Evolutionary conservation across 2,329 filamentous ascomycete species (phyloP).

Genomic region (Aspergillus neotritici): DNA sequence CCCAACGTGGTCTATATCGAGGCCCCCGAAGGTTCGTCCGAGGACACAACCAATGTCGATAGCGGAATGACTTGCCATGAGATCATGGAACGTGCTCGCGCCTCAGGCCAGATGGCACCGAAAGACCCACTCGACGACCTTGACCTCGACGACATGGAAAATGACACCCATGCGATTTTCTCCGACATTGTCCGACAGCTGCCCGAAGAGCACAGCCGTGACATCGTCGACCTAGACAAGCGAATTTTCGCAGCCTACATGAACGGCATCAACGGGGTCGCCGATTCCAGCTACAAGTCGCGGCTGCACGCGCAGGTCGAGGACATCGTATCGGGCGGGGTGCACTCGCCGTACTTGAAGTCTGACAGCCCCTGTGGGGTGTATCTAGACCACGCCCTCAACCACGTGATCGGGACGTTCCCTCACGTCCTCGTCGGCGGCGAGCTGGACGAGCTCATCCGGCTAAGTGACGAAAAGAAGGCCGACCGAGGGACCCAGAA

Average conservation of each 20-base stretch:
- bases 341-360: slow-evolving; percentile 29
- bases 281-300: slow-evolving; percentile 28
- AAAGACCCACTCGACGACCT: slow-evolving; percentile 16
- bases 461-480: slow-evolving; percentile 21
- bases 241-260: slow-evolving; percentile 38
- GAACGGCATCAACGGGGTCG: slow-evolving; percentile 37
- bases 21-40: slow-evolving; percentile 20
- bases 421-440: slow-evolving; percentile 35
- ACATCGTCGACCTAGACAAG: slow-evolving; percentile 36
- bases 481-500: slow-evolving; percentile 11
- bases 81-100: slow-evolving; percentile 32
- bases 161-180: slow-evolving; percentile 11
- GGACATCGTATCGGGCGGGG: slow-evolving; percentile 29
- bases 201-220: slow-evolving; percentile 33
- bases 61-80: slow-evolving; percentile 37
- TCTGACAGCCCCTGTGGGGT: slow-evolving; percentile 25
- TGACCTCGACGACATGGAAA: slow-evolving; percentile 13
- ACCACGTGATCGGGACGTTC: slow-evolving; percentile 38
- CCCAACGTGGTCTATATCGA: slow-evolving; percentile 33
- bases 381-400: slow-evolving; percentile 34
- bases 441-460: slow-evolving; percentile 32
- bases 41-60: slow-evolving; percentile 15
- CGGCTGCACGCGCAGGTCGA: slow-evolving; percentile 30
- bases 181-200: slow-evolving; percentile 17
- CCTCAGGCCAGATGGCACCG: slow-evolving; percentile 19